phyloP scores from a whole-genome alignment of 2,329 filamentous ascomycete genomes.

The Thelonectria blattea region DNA sequence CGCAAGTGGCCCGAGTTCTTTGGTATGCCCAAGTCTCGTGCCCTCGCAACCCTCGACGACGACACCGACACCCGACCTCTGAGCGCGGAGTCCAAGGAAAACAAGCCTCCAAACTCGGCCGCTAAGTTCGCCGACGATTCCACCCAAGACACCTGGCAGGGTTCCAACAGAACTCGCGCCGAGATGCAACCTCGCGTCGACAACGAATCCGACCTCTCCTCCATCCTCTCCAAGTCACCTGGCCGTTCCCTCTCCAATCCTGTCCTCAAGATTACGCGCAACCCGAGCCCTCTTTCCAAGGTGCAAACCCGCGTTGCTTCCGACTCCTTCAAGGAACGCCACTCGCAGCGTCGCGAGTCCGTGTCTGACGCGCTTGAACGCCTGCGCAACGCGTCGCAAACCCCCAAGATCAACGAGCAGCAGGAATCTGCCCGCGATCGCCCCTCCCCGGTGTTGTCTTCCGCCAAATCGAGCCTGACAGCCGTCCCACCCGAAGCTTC shows the following conservation, averaged over 20 bases:
- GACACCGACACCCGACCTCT: constrained; percentile 46
- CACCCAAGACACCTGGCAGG: constrained; percentile 49
- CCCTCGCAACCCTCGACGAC: constrained; percentile 39
- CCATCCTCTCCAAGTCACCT: constrained; percentile 50
- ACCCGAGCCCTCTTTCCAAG: constrained; percentile 48
- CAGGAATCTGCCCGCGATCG: constrained; percentile 33
- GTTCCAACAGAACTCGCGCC: constrained; percentile 50
- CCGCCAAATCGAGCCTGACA: constrained; percentile 49
- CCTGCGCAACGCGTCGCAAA: constrained; percentile 45
- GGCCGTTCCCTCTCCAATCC: constrained; percentile 36
- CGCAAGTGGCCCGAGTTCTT: constrained; percentile 61
- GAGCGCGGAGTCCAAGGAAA: constrained; percentile 52
- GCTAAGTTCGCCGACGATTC: constrained; percentile 50
- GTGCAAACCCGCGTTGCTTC: constrained; percentile 43
- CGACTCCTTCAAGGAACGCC: constrained; percentile 30
- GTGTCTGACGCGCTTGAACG: constrained; percentile 44
- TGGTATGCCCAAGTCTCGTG: constrained; percentile 46
- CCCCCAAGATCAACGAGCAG: constrained; percentile 37
- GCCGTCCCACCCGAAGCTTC: constrained; percentile 49
- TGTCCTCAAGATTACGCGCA: constrained; percentile 39
- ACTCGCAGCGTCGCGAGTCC: constrained; percentile 39
- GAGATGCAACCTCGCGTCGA: constrained; percentile 63
- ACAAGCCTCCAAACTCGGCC: constrained; percentile 46
- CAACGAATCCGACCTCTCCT: constrained; percentile 57
- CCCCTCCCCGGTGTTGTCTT: constrained; percentile 45